Percentiles rank a stretch among this genome's conserved stretches.
Evolutionary conservation across 345 rosid species (phyloP).

Genomic region (Moringa oleifera): DNA sequence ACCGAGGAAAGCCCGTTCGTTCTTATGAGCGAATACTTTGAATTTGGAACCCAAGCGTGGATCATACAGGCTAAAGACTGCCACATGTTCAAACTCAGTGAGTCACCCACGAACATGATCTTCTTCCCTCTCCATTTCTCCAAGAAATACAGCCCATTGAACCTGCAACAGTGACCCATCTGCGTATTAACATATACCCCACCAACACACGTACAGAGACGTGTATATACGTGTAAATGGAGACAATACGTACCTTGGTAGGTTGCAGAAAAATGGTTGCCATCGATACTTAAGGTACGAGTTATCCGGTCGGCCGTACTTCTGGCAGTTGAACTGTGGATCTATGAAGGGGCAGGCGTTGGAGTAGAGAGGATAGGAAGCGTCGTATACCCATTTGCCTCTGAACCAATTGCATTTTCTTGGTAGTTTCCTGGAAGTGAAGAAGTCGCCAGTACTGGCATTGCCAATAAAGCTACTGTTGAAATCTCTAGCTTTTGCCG

Average conservation of each 20-base stretch:
- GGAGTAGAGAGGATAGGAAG: slow-evolving; percentile 67
- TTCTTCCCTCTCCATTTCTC: slow-evolving; percentile 85
- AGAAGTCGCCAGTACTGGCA: background rate
- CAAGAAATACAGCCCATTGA: slow-evolving; percentile 69
- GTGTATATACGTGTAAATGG: background rate
- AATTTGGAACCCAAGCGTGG: slow-evolving; percentile 62
- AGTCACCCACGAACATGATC: slow-evolving; percentile 98
- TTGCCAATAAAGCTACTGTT: background rate
- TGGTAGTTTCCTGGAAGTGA: slow-evolving; percentile 13
- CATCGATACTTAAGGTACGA: slow-evolving; percentile 67
- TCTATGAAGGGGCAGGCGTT: slow-evolving; percentile 63
- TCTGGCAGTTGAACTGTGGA: slow-evolving; percentile 73
- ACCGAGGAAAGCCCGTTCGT: slow-evolving; percentile 51
- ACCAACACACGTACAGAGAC: background rate
- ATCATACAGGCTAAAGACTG: slow-evolving; percentile 70
- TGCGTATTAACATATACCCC: no score
- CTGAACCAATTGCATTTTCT: slow-evolving; percentile 50
- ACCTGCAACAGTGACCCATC: slow-evolving; percentile 45
- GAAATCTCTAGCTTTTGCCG: slow-evolving; percentile 8
- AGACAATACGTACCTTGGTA: slow-evolving; percentile 45
- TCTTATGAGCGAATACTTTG: slow-evolving; percentile 37
- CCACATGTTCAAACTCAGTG: slow-evolving; percentile 83
- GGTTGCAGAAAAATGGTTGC: slow-evolving; percentile 62
- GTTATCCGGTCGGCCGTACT: slow-evolving; percentile 79
- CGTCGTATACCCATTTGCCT: slow-evolving; percentile 74